phyloP scores from a whole-genome alignment of 2,329 filamentous ascomycete genomes.

The Cytospora piceae region DNA sequence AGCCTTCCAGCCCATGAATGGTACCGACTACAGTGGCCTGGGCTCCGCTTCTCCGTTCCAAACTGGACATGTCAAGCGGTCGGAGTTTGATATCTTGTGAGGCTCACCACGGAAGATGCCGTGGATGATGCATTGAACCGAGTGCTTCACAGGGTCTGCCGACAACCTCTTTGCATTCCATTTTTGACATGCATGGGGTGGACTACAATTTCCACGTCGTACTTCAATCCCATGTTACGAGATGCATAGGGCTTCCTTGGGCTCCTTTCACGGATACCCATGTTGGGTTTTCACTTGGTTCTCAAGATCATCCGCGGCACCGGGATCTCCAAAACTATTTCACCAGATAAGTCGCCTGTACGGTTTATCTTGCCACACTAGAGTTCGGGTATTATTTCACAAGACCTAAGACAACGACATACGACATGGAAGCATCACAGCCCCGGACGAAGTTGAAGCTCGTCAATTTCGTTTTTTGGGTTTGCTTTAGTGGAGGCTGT shows the following conservation, averaged over 20 bases:
- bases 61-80: constrained; percentile 18
- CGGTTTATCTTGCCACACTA: neutral
- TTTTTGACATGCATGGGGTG: neutral
- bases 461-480: constrained; percentile 1
- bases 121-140: neutral
- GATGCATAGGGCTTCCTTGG: neutral
- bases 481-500: constrained; percentile 1
- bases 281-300: neutral
- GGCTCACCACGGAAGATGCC: neutral
- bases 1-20: constrained; percentile 12
- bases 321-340: neutral
- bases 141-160: neutral
- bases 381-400: neutral
- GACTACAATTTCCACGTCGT: neutral
- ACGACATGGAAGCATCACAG: constrained; percentile 1
- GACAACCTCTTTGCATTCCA: neutral
- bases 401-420: constrained; percentile 1
- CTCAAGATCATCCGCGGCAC: neutral
- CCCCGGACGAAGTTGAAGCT: neutral
- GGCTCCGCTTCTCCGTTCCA: constrained; percentile 20
- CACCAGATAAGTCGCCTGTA: neutral
- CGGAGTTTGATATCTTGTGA: constrained; percentile 22
- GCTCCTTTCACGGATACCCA: neutral
- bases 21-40: constrained; percentile 10
- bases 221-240: too few relatives aligned